These are phyloP conservation scores for Pythium aphanidermatum DNA, from an alignment of 352 stramenopile genomes.

Conservation along the genomic window DNA sequence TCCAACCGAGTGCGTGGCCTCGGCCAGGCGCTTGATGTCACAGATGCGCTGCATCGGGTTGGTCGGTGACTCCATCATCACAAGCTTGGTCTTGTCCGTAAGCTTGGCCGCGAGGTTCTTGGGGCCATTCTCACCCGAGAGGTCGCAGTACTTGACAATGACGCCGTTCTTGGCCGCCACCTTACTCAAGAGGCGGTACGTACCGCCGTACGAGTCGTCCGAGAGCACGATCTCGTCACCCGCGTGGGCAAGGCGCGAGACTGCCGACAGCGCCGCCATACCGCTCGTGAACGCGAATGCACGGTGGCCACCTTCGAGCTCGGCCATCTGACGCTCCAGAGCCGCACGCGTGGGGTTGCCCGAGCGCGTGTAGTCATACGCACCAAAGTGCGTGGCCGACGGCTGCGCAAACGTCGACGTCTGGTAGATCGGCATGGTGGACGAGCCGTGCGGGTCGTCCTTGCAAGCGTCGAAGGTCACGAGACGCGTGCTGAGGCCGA, in stretches of 20 bases:
- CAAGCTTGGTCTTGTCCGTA: constrained; percentile 83
- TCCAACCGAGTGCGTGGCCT: constrained; percentile 73
- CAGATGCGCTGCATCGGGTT: constrained; percentile 96
- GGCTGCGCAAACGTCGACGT: constrained; percentile 88
- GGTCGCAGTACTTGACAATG: constrained; percentile 75
- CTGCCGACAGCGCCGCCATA: constrained; percentile 93
- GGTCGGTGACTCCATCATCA: constrained; percentile 97
- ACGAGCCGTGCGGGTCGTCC: constrained; percentile 86
- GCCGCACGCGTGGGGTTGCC: constrained; percentile 91
- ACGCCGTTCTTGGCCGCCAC: constrained; percentile 83
- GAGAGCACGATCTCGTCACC: constrained; percentile 93
- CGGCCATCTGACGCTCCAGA: constrained; percentile 91
- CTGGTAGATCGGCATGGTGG: constrained; percentile 92
- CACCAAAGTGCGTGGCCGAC: constrained; percentile 83
- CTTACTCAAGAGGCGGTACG: constrained; percentile 89
- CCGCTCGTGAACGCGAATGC: constrained; percentile 92
- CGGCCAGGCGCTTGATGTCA: constrained; percentile 85
- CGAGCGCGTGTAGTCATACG: constrained; percentile 93
- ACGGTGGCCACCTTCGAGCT: constrained; percentile 60
- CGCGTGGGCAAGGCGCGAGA: constrained; percentile 86
- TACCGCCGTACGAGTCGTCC: constrained; percentile 96
- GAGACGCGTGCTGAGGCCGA: constrained; percentile 67
- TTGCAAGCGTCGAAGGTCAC: constrained; percentile 81
- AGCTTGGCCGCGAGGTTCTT: constrained; percentile 59
- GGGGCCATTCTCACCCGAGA: constrained; percentile 56